Conservation (phyloP, 495 filamentous ascomycete species). For the Ascobolus immersus region DNA sequence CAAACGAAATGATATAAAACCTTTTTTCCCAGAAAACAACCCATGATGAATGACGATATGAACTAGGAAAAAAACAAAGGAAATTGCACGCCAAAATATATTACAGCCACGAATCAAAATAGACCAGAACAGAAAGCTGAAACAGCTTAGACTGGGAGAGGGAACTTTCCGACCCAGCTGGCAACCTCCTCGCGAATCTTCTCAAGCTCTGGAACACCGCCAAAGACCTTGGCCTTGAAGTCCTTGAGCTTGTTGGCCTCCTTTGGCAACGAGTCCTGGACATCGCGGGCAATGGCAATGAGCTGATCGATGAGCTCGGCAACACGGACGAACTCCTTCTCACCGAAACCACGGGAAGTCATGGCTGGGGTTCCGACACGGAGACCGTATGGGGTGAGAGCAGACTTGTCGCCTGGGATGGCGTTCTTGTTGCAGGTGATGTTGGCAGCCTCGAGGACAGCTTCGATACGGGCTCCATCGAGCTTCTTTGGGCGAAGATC, state of each 20-base stretch:
- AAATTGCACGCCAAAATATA: too few species aligned
- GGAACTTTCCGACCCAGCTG: conserved; percentile 71
- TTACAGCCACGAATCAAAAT: too few species aligned
- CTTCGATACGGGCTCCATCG: conserved; percentile 89
- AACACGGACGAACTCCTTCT: conserved; percentile 78
- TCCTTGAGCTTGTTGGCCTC: conserved; percentile 98
- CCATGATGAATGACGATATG: too few species aligned
- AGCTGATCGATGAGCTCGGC: conserved; percentile 64
- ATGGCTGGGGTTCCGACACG: conserved; percentile 93
- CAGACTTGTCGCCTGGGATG: conserved; percentile 92
- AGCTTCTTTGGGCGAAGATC: conserved; percentile 57
- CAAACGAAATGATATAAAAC: too few species aligned
- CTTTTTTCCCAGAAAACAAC: too few species aligned
- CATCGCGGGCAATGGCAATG: conserved; percentile 58
- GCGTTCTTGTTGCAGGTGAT: conserved; percentile 99
- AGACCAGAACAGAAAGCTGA: too few species aligned
- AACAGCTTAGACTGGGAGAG: conserved; percentile 46
- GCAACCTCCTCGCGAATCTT: conserved; percentile 71
- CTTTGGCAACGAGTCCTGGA: conserved; percentile 70
- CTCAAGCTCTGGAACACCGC: conserved; percentile 52
- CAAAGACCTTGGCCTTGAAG: conserved; percentile 77
- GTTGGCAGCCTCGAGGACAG: conserved; percentile 89
- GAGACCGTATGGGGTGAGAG: conserved; percentile 79
- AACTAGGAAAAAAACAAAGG: too few species aligned
- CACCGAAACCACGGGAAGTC: conserved; percentile 81